Evolutionary conservation across 2,329 filamentous ascomycete species (phyloP), one percentile per base, ranked within the genome.

Genomic region (Fusarium solani-melongenae): DNA sequence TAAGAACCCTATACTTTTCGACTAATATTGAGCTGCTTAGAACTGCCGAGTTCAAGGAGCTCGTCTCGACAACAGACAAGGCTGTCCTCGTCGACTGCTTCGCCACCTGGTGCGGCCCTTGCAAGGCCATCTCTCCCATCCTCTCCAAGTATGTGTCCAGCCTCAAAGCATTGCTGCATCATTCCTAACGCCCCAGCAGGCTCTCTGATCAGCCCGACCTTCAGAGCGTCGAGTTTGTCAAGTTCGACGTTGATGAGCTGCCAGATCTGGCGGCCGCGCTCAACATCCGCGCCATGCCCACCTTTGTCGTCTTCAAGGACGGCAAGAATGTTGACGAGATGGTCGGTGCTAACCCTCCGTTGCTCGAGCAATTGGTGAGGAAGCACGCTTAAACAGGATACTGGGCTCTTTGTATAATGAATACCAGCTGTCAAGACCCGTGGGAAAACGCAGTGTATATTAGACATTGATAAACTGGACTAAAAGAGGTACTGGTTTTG

Each of bases 251-350:
- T 78, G 95, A 98, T 83, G 87, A 94, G 74, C 86, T 96, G 44
- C 86, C 91, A 75, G 91, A 93, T 1, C 88, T 98, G 58, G 91
- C 93, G 34, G 88, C 92, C 79, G 91, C 96, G 81, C 91, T 96
- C 72, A 90, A 90, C 73, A 90, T 98, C 82, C 91, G 93, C 77
- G 95, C 95, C 81, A 98, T 98, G 95, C 95, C 96, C 64, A 97
- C 94, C 31, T 98, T 98, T 86, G 80, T 93, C 65, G 83, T 97
- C 80, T 98, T 95, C 90, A 93, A 94, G 88, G 84, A 92, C 76
- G 94, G 93, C 74, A 82, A 94, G 82, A 92, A 93, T 87, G 83
- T 91, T 38, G 87, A 84, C 49, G 92, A 94, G 84, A 85, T 98
- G 67, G 90, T 96, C 31, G 95, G 95, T 72, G 95, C 94, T 78